Conservation (phyloP, 176 grass and related monocot genomes). For the Echinochloa phyllopogon region DNA sequence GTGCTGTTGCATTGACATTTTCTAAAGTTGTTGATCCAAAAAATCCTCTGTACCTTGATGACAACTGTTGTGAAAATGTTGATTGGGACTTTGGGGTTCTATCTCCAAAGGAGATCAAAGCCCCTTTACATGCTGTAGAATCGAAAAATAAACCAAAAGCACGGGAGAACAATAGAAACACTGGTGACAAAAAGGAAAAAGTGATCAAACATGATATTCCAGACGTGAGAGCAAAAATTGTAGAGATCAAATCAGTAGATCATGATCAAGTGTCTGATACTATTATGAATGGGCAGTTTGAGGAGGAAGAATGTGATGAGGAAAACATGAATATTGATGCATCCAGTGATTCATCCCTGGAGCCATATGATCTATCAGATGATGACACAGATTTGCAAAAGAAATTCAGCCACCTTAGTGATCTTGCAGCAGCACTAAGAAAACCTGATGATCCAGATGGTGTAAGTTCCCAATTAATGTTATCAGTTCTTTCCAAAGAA, state of each 20-base stretch:
- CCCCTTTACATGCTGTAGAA: slow-evolving; percentile 51
- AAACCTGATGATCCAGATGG: slow-evolving; percentile 93
- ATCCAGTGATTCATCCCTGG: slow-evolving; percentile 78
- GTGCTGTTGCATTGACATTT: slow-evolving; percentile 85
- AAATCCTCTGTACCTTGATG: slow-evolving; percentile 93
- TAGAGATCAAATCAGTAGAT: slow-evolving; percentile 54
- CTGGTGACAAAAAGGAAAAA: slow-evolving; percentile 56
- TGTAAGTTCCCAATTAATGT: slow-evolving; percentile 63
- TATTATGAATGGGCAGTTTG: slow-evolving; percentile 36
- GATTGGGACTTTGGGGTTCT: slow-evolving; percentile 91
- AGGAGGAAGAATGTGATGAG: slow-evolving; percentile 49
- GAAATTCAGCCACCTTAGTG: slow-evolving; percentile 71
- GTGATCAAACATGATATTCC: slow-evolving; percentile 47
- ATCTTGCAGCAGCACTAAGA: slow-evolving; percentile 72
- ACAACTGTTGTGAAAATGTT: slow-evolving; percentile 75
- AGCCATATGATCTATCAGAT: slow-evolving; percentile 96
- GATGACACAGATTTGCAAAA: slow-evolving; percentile 81
- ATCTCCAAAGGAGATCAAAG: slow-evolving; percentile 51
- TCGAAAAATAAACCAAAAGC: slow-evolving; percentile 46
- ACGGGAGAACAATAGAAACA: slow-evolving; percentile 51
- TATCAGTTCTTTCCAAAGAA: slow-evolving; percentile 23
- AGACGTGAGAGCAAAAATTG: slow-evolving; percentile 43
- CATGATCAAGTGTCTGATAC: slow-evolving; percentile 58
- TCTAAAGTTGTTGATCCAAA: slow-evolving; percentile 93
- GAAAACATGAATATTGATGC: slow-evolving; percentile 59